phyloP scores from a whole-genome alignment of 495 filamentous ascomycete species.

The Astrothelium macrocarpum region DNA sequence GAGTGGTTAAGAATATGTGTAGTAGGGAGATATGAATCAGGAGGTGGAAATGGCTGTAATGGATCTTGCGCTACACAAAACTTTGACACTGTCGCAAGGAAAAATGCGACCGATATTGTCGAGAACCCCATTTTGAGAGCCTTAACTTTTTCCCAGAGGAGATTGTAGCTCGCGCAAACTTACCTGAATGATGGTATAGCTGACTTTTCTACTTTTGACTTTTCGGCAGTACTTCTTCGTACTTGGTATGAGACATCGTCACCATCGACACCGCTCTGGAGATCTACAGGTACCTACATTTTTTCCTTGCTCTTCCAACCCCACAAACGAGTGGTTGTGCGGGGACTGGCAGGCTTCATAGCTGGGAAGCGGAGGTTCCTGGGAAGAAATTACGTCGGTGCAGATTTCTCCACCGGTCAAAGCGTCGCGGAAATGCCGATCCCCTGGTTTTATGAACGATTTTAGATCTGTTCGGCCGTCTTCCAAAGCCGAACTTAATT shows the following conservation, averaged over 20 bases:
- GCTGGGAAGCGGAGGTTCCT: neutral
- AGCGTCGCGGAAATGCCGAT: neutral
- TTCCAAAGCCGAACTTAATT: neutral
- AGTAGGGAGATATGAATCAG: conserved; percentile 16
- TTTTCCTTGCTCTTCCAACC: neutral
- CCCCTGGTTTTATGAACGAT: neutral
- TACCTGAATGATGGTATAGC: neutral
- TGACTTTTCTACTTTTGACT: neutral
- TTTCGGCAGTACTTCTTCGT: neutral
- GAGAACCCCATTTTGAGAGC: neutral
- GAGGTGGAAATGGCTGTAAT: conserved; percentile 18
- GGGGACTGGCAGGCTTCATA: neutral
- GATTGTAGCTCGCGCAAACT: no score
- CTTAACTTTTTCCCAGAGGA: neutral
- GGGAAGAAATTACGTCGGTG: neutral
- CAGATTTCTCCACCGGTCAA: neutral
- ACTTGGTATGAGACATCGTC: neutral
- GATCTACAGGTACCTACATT: neutral
- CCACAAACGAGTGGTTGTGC: neutral
- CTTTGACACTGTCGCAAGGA: neutral
- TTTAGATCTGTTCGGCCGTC: neutral
- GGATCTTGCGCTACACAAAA: neutral
- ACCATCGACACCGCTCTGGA: neutral
- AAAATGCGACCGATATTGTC: neutral
- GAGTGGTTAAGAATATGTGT: conserved; percentile 19